phyloP scores from a whole-genome alignment of 495 filamentous ascomycete genomes.

The Xanthoparmelia taractica region DNA sequence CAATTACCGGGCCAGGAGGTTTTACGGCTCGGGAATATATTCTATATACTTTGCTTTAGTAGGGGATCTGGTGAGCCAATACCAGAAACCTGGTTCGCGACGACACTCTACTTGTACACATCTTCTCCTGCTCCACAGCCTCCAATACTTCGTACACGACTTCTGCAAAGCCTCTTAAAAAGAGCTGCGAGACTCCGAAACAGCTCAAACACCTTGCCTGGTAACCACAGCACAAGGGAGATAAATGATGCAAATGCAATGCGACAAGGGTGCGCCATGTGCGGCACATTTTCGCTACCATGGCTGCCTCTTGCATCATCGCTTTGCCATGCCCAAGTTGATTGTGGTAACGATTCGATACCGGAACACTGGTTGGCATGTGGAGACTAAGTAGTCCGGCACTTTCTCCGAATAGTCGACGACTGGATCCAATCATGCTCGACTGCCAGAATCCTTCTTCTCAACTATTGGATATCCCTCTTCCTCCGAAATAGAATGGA shows the following conservation, averaged over 20 bases:
- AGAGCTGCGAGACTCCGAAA: background rate
- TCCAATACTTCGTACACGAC: background rate
- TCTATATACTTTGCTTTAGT: too few relatives aligned
- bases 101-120: background rate
- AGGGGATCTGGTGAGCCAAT: background rate
- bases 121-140: background rate
- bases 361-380: slow-evolving; percentile 7
- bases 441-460: background rate
- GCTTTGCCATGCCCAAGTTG: slow-evolving; percentile 9
- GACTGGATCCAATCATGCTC: background rate
- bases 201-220: background rate
- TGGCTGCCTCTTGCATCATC: slow-evolving; percentile 18
- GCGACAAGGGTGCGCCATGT: slow-evolving; percentile 6
- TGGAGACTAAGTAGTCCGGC: background rate
- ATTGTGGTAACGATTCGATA: slow-evolving; percentile 1
- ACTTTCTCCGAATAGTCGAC: background rate
- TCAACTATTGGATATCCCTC: slow-evolving; percentile 3
- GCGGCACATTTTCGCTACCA: slow-evolving; percentile 11
- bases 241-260: slow-evolving; percentile 4
- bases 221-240: background rate
- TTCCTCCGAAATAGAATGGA: background rate
- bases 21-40: background rate
- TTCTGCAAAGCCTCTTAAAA: background rate
- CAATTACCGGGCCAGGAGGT: background rate
- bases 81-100: background rate